These are phyloP conservation scores for Ascocoryne sarcoides DNA, from an alignment of 2,329 filamentous ascomycete species.

Conservation along the genomic window DNA sequence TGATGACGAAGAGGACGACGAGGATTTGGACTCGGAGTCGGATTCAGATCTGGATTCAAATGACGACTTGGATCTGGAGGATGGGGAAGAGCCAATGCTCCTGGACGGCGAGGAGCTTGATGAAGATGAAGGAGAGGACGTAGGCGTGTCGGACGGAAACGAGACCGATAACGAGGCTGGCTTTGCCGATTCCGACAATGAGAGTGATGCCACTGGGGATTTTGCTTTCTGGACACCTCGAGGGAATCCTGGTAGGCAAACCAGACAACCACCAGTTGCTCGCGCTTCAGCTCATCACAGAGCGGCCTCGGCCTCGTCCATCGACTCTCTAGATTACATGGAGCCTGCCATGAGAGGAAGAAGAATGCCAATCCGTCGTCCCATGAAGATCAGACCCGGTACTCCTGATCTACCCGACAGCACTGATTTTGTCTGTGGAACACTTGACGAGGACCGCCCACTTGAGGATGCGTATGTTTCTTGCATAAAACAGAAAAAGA, in stretches of 20 bases:
- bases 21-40: constrained; percentile 38
- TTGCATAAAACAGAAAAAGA: constrained; percentile 71
- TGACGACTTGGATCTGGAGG: constrained; percentile 54
- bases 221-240: constrained; percentile 53
- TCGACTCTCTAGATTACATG: constrained; percentile 36
- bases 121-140: constrained; percentile 54
- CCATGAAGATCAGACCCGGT: constrained; percentile 51
- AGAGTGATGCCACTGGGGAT: constrained; percentile 55
- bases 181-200: constrained; percentile 51
- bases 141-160: constrained; percentile 40
- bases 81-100: constrained; percentile 50
- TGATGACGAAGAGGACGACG: constrained; percentile 34
- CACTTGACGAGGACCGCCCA: constrained; percentile 87
- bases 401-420: constrained; percentile 88
- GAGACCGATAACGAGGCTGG: constrained; percentile 7
- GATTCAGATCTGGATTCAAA: constrained; percentile 60
- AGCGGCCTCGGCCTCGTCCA: constrained; percentile 52
- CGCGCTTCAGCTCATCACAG: constrained; percentile 23
- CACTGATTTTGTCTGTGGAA: constrained; percentile 98
- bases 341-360: constrained; percentile 11
- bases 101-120: constrained; percentile 41
- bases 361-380: constrained; percentile 25
- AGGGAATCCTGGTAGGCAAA: constrained; percentile 23
- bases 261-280: constrained; percentile 18
- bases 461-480: constrained; percentile 91